Evolutionary conservation across 2,329 filamentous ascomycete genomes (phyloP).

Genomic region (Mycosphaerelloides madeirae): DNA sequence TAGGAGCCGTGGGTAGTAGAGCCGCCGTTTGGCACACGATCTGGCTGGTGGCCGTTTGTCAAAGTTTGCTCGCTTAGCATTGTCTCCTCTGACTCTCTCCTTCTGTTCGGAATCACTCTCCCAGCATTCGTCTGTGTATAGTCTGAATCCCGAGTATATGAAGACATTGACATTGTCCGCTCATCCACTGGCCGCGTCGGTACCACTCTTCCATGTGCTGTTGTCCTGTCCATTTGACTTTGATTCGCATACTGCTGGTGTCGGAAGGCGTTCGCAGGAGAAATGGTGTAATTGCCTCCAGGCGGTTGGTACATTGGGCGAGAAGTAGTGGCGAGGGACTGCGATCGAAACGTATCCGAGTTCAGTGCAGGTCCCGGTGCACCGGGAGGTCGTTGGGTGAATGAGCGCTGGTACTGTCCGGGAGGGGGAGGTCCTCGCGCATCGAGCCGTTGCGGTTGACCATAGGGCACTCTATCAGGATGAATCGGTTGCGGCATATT

Average conservation of each 20-base stretch:
- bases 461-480: conserved; percentile 65
- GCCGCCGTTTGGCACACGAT: conserved; percentile 20
- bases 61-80: conserved; percentile 20
- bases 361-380: conserved; percentile 61
- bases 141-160: conserved; percentile 69
- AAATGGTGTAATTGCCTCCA: conserved; percentile 53
- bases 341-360: conserved; percentile 82
- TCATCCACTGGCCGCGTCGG: conserved; percentile 82
- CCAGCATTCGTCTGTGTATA: conserved; percentile 89
- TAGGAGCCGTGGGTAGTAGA: conserved; percentile 11
- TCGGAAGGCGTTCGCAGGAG: conserved; percentile 70
- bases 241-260: conserved; percentile 68
- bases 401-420: conserved; percentile 41
- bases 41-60: conserved; percentile 29
- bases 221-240: conserved; percentile 62
- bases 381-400: conserved; percentile 29
- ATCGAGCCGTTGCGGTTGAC: conserved; percentile 66
- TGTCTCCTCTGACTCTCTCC: conserved; percentile 49
- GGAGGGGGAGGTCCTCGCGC: conserved; percentile 49
- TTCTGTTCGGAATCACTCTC: conserved; percentile 77
- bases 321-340: conserved; percentile 75
- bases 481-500: conserved; percentile 58
- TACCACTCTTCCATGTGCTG: conserved; percentile 84
- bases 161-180: conserved; percentile 92
- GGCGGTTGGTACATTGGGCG: conserved; percentile 67